Evolutionary conservation across 495 filamentous ascomycete genomes (phyloP), one percentile per base, ranked within the genome.

Genomic region (Bathelium albidoporum): DNA sequence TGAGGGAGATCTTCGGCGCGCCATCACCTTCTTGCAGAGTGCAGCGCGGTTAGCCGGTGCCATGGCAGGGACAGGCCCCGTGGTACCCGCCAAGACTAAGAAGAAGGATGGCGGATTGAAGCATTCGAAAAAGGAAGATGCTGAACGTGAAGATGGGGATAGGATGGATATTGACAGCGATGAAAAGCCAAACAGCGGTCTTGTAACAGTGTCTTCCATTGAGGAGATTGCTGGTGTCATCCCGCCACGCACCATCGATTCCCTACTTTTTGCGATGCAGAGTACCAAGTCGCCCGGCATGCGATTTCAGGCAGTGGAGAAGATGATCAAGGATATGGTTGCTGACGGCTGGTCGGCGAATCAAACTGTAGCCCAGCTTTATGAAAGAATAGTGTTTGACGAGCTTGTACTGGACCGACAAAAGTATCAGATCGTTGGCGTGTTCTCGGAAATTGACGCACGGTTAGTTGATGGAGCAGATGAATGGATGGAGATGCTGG

Each of bases 261-360:
- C 70, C 32, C 77, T 99, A 49, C 69, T 89, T 2, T 73, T 85
- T 64, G 89, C 91, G 32, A 90, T 97, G 81, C 87, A 89, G 71
- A 89, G 90, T 11, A 83, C 77, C 66, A 80, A 80, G 32, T 58
- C 66, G 0, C 74, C 75, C 59, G 82, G 81, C 1, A 83, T 85
- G 16, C 80, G 83, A 0, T 97, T 93, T 70, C 83, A 85, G 62
- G 81, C 83, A 39, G 80, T 99, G 12, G 82, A 89, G 0, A 87
- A 83, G 68, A 84, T 88, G 22, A 86, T 97, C 7, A 87, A 88
- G 69, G 87, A 95, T 71, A 85, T 97, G 80, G 87, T 97, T 64
- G 93, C 94, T 16, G 94, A 99, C 77, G 94, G 94, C 26, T 99
- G 94, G 95, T 96, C 90, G 76, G 94, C 93, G n/a, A 85, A 86